These are phyloP conservation scores for Aphanomyces stellatus DNA, from an alignment of 352 stramenopile species.

Conservation along the genomic window DNA sequence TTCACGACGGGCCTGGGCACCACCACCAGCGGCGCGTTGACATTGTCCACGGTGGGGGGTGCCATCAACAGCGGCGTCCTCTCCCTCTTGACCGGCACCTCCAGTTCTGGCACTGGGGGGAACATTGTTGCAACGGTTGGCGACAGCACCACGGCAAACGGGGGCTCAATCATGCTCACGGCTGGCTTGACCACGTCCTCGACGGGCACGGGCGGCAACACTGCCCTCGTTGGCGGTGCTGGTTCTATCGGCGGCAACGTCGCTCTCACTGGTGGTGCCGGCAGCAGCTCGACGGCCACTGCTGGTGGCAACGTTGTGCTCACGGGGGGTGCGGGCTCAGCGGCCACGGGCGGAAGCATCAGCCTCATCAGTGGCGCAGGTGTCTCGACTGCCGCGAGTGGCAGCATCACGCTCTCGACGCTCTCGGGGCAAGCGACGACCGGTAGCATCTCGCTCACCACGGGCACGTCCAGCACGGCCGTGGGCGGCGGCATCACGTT, in stretches of 20 bases:
- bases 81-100: constrained; percentile 24
- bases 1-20: not conserved
- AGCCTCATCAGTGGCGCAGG: constrained; percentile 8
- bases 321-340: not conserved
- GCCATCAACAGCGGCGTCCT: constrained; percentile 30
- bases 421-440: not conserved
- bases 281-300: constrained; percentile 21
- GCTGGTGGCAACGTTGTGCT: constrained; percentile 14
- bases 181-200: not conserved
- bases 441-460: not conserved
- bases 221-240: constrained; percentile 5
- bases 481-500: constrained; percentile 2
- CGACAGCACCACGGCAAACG: constrained; percentile 26
- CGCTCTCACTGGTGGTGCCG: constrained; percentile 35
- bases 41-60: constrained; percentile 1
- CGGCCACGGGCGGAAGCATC: constrained; percentile 3
- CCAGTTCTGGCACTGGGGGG: constrained; percentile 30
- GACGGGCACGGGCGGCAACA: constrained; percentile 4
- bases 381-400: not conserved
- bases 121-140: constrained; percentile 32
- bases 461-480: not conserved
- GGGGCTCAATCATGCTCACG: constrained; percentile 26
- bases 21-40: constrained; percentile 6
- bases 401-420: not conserved
- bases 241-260: constrained; percentile 22